Percentiles rank a stretch among this genome's conserved stretches.
Evolutionary conservation across 192 early-diverging fungal genomes (phyloP).

Genomic region (Coemansia sp.): DNA sequence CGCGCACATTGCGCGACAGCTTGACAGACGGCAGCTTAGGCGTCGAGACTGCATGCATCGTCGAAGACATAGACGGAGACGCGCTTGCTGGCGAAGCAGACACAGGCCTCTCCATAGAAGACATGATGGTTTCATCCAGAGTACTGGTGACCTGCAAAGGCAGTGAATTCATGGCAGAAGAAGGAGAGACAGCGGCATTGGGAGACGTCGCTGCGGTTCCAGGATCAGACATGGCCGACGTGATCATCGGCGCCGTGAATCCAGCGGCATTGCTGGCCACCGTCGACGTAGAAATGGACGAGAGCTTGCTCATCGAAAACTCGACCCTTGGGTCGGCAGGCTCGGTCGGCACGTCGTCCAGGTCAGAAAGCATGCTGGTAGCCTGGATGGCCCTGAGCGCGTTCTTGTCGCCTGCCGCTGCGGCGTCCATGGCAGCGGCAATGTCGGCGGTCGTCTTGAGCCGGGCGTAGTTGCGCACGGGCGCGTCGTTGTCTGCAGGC

Average conservation of each 20-base stretch:
- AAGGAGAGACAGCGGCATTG: too few species aligned
- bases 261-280: not conserved
- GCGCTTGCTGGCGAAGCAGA: constrained; percentile 1
- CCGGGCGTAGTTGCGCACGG: constrained; percentile 19
- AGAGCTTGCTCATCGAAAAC: constrained; percentile 4
- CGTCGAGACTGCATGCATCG: not conserved
- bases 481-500: not conserved
- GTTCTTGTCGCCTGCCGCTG: constrained; percentile 48
- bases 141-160: too few species aligned
- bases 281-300: not conserved
- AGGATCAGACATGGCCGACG: not conserved
- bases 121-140: too few species aligned
- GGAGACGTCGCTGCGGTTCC: not conserved
- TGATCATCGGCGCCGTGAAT: not conserved
- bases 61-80: too few species aligned
- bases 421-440: constrained; percentile 41
- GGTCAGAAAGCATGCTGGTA: constrained; percentile 28
- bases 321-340: constrained; percentile 22
- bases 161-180: too few species aligned
- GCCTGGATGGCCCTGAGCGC: constrained; percentile 42
- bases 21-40: constrained; percentile 12
- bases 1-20: constrained; percentile 38
- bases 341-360: constrained; percentile 31
- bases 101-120: too few species aligned
- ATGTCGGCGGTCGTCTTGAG: constrained; percentile 41